Evolutionary conservation across 1,139 yeast genomes (phyloP), one percentile per base, ranked within the genome.

Genomic region (Wickerhamiella pararugosa): DNA sequence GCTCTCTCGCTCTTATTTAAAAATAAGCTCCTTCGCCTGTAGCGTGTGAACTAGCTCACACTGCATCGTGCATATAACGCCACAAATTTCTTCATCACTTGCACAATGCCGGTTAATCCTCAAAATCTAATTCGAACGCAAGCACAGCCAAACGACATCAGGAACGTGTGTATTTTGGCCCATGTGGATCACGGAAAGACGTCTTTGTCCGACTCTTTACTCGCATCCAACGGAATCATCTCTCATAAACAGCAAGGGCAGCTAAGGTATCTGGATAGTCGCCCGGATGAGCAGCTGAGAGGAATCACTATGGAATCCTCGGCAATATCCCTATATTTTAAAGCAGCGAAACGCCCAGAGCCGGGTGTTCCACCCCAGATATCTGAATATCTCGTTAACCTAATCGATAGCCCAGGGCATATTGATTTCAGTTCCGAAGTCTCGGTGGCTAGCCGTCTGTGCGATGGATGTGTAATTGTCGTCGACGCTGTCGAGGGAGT

Each of bases 181-280:
- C 99, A 92, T 62, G 98, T 92, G 29, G 99, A 92, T 59, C 99
- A 92, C 59, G 99, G 99, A 35, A 92, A 90, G 63, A 92, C 99
- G 0, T 83, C 97, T 2, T 66, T 92, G 37, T 81, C 95, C 42
- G 99, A 92, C 60, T 82, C 94, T 6, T 66, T 92, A 41, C 64
- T 92, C 40, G 97, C 98, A 28, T 80, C 94, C 41, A 92, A 92
- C 63, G 98, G 98, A 42, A 86, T 92, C 59, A 86, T 92, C 44
- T 87, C 98, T 0, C 94, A 81, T 51, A 70, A 90, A 54, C 71
- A 87, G 73, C 98, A 97, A 2, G 99, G 98, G 29, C 86, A 86
- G 55, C 86, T 92, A 45, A 68, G 98, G 48, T 92, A 80, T 58
- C 67, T 92, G 43, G 99, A 92, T 56, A 80, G 96, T 0, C 67